A percentile compares a stretch with the other conserved stretches of the same genome.
phyloP scores from a whole-genome alignment of 306 rosid species.

The Quillaja saponaria region DNA sequence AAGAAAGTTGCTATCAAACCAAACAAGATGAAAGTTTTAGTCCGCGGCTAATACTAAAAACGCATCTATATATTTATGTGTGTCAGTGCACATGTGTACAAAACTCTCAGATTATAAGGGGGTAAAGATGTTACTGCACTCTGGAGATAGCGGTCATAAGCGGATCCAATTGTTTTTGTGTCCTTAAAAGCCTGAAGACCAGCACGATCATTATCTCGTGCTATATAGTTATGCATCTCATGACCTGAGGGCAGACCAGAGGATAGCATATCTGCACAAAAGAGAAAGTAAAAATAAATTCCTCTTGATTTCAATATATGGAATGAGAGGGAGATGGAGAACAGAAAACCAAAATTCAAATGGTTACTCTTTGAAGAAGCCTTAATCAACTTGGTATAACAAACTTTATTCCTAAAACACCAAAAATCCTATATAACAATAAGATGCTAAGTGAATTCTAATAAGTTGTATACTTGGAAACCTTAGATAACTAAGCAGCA shows the following conservation, averaged over 20 bases:
- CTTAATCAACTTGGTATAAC: background rate
- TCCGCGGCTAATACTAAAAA: too few relatives aligned
- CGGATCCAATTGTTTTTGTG: constrained; percentile 69
- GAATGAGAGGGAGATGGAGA: too few relatives aligned
- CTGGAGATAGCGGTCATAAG: constrained; percentile 93
- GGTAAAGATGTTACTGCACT: constrained; percentile 56
- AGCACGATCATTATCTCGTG: constrained; percentile 57
- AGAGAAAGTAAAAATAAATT: background rate
- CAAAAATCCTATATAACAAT: background rate
- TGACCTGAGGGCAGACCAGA: constrained; percentile 60
- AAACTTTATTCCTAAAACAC: background rate
- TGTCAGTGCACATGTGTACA: too few relatives aligned
- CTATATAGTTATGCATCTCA: constrained; percentile 66
- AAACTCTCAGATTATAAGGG: background rate
- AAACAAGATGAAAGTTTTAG: constrained; percentile 29
- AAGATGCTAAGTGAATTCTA: background rate
- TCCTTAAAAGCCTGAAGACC: constrained; percentile 54
- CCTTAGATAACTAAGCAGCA: background rate
- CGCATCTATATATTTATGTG: too few relatives aligned
- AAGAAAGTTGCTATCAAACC: constrained; percentile 63
- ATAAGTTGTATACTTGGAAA: background rate
- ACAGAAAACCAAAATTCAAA: background rate
- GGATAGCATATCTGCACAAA: constrained; percentile 42
- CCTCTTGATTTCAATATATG: too few relatives aligned
- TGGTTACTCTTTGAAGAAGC: background rate